Evolutionary conservation across 306 rosid genomes (phyloP).

Genomic region (Vigna hirtella): DNA sequence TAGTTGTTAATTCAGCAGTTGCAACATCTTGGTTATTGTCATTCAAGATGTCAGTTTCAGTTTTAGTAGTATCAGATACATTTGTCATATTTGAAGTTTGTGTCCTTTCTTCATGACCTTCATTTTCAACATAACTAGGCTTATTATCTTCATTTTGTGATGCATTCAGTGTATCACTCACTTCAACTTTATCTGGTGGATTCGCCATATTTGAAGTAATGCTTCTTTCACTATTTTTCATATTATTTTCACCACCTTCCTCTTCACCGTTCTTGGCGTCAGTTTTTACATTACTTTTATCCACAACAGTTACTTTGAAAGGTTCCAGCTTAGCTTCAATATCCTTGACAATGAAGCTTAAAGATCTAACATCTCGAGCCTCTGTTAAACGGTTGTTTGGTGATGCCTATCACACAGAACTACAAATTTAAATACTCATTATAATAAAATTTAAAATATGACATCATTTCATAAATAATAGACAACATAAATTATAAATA

Average conservation of each 20-base stretch:
- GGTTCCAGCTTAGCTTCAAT: slow-evolving; percentile 69
- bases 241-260: slow-evolving; percentile 25
- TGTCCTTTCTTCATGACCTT: slow-evolving; percentile 33
- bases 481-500: too few species aligned
- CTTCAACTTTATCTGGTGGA: slow-evolving; percentile 43
- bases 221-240: slow-evolving; percentile 10
- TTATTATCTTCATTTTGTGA: slow-evolving; percentile 29
- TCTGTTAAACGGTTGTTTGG: slow-evolving; percentile 51
- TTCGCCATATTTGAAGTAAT: slow-evolving; percentile 20
- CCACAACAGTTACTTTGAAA: slow-evolving; percentile 33
- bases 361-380: slow-evolving; percentile 70
- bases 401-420: slow-evolving; percentile 54
- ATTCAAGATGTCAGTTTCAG: slow-evolving; percentile 12
- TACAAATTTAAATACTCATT: slow-evolving; percentile 23
- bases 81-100: slow-evolving; percentile 24
- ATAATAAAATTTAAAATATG: slow-evolving; percentile 9
- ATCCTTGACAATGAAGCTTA: slow-evolving; percentile 62
- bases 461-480: not conserved
- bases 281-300: slow-evolving; percentile 19
- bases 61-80: slow-evolving; percentile 40
- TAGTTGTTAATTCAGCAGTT: not conserved
- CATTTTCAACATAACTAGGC: slow-evolving; percentile 1
- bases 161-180: not conserved
- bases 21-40: slow-evolving; percentile 28
- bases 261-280: slow-evolving; percentile 10